Conservation (phyloP, 2,329 filamentous ascomycete species). For the Fusarium temperatum region DNA sequence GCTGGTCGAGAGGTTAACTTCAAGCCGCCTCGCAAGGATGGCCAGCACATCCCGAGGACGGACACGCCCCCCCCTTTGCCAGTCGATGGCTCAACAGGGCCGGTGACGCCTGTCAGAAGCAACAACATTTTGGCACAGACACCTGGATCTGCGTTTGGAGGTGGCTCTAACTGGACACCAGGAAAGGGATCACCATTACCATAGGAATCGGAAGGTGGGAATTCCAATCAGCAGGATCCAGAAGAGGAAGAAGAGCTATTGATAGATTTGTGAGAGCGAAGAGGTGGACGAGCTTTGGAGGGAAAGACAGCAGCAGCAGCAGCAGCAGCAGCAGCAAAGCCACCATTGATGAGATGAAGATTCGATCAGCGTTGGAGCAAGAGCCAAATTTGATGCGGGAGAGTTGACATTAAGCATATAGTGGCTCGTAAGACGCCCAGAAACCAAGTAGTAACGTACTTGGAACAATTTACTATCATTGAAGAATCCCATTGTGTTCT, state of each 20-base stretch:
- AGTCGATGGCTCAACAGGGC: conserved; percentile 47
- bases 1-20: conserved; percentile 59
- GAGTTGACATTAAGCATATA: background rate
- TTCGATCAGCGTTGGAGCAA: background rate
- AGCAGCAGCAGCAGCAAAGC: background rate
- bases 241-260: background rate
- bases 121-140: conserved; percentile 46
- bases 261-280: background rate
- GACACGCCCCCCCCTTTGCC: conserved; percentile 65
- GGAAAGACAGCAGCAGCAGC: background rate
- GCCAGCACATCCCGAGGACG: conserved; percentile 55
- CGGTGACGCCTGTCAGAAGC: conserved; percentile 59
- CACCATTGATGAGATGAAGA: background rate
- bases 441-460: background rate
- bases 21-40: conserved; percentile 60
- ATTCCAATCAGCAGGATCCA: background rate
- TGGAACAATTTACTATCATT: background rate
- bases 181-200: conserved; percentile 54
- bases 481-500: background rate
- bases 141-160: conserved; percentile 51
- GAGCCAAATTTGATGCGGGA: background rate
- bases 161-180: conserved; percentile 55
- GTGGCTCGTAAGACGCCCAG: background rate
- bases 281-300: background rate
- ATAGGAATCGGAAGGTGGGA: conserved; percentile 18